A percentile compares a stretch with the other conserved stretches of the same genome.
Evolutionary conservation across 1,139 yeast genomes (phyloP).

Genomic region (Suhomyces maxii): DNA sequence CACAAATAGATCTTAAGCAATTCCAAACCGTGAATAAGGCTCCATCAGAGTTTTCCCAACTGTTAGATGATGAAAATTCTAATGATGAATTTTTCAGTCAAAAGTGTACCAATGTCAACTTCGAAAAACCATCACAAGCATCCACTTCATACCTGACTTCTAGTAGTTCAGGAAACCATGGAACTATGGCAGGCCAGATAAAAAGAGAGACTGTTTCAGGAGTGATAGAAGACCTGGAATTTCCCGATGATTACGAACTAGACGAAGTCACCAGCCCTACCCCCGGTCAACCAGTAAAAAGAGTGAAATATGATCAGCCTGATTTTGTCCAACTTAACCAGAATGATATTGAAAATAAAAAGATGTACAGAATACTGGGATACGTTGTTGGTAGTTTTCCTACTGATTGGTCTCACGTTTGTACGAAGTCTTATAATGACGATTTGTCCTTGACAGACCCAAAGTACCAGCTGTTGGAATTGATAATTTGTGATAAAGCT

Average conservation of each 20-base stretch:
- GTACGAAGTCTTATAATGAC: slow-evolving; percentile 25
- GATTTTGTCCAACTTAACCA: slow-evolving; percentile 2
- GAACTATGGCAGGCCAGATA: slow-evolving; percentile 1
- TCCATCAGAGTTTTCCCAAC: background rate
- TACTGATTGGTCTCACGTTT: slow-evolving; percentile 23
- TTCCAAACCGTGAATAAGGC: background rate
- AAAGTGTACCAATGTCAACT: background rate
- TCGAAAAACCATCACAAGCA: background rate
- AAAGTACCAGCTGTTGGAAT: slow-evolving; percentile 20
- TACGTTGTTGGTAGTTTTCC: slow-evolving; percentile 25
- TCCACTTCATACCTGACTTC: slow-evolving; percentile 3
- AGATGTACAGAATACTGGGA: slow-evolving; percentile 19
- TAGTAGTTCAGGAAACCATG: background rate
- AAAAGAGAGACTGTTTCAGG: background rate
- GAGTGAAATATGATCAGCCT: background rate
- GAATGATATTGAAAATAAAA: slow-evolving; percentile 5
- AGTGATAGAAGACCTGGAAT: slow-evolving; percentile 5
- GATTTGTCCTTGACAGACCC: slow-evolving; percentile 25
- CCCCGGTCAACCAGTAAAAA: slow-evolving; percentile 1
- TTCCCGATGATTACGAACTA: slow-evolving; percentile 5
- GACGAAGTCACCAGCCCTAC: slow-evolving; percentile 7
- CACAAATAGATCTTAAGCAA: background rate
- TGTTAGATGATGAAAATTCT: background rate
- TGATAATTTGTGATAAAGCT: slow-evolving; percentile 20
- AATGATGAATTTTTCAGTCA: background rate